phyloP scores from a whole-genome alignment of 805 yeast genomes.

The Pichia phayaonensis region DNA sequence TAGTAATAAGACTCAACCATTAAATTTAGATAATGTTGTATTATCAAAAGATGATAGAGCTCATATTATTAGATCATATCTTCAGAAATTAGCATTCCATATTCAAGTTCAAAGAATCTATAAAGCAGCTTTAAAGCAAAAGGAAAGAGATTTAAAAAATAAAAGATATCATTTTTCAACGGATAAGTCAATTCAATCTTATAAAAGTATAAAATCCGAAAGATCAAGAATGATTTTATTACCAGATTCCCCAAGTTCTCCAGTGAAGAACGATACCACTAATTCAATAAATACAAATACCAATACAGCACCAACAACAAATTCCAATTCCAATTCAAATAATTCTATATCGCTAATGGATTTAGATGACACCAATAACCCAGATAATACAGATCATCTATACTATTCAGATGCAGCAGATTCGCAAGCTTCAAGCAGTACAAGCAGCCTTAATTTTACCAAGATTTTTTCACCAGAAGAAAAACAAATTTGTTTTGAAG shows the following conservation, averaged over 20 bases:
- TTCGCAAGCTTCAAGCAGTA: slow-evolving; percentile 10
- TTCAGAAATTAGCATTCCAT: slow-evolving; percentile 46
- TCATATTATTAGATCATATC: slow-evolving; percentile 39
- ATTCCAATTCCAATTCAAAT: not conserved
- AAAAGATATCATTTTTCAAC: slow-evolving; percentile 2
- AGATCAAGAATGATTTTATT: slow-evolving; percentile 9
- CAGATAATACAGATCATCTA: slow-evolving; percentile 10
- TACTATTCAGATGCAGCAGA: slow-evolving; percentile 15
- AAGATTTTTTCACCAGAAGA: slow-evolving; percentile 21
- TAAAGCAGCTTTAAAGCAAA: slow-evolving; percentile 34
- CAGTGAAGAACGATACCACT: not conserved
- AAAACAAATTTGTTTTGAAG: slow-evolving; percentile 22
- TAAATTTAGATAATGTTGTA: slow-evolving; percentile 1
- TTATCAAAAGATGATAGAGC: slow-evolving; percentile 37
- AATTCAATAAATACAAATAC: not conserved
- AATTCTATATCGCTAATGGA: slow-evolving; percentile 2
- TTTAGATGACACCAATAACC: slow-evolving; percentile 6
- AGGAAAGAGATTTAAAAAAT: slow-evolving; percentile 10
- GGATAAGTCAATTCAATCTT: slow-evolving; percentile 10
- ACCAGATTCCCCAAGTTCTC: slow-evolving; percentile 4
- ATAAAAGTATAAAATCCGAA: slow-evolving; percentile 14
- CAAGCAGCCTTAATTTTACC: slow-evolving; percentile 7
- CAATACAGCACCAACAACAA: not conserved
- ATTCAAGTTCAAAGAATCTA: slow-evolving; percentile 62
- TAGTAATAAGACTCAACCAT: not conserved